These are phyloP conservation scores for Hemileia vastatrix DNA, from an alignment of 1,284 basidiomycete species.

Conservation along the genomic window DNA sequence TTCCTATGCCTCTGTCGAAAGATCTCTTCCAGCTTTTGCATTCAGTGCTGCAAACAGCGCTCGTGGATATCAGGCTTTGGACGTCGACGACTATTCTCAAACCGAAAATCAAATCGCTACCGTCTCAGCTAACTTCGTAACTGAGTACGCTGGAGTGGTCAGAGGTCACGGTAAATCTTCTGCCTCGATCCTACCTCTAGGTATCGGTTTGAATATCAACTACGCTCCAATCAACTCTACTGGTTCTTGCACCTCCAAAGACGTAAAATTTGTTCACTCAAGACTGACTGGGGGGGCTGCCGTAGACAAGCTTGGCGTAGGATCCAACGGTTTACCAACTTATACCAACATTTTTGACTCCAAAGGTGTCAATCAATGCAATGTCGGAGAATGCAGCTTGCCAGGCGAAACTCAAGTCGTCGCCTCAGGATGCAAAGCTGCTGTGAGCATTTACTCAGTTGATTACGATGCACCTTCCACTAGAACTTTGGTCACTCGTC, in stretches of 20 bases:
- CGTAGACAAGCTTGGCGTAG: conserved; percentile 31
- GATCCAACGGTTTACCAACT: conserved; percentile 31
- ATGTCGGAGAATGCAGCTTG: conserved; percentile 31
- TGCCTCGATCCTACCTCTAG: conserved; percentile 30
- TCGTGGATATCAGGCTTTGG: conserved; percentile 28
- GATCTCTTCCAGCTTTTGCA: conserved; percentile 33
- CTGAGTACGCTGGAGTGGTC: conserved; percentile 25
- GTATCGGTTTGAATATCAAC: conserved; percentile 35
- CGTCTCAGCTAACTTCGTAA: conserved; percentile 34
- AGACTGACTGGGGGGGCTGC: conserved; percentile 34
- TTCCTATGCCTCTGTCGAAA: conserved; percentile 30
- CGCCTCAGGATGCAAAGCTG: conserved; percentile 28
- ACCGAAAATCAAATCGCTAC: conserved; percentile 31
- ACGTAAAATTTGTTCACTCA: conserved; percentile 24
- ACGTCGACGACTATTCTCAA: conserved; percentile 29
- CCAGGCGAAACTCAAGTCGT: conserved; percentile 36
- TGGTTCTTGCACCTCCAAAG: conserved; percentile 23
- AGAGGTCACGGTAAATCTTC: conserved; percentile 18
- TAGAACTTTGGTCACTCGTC: not conserved
- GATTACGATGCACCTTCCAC: conserved; percentile 36
- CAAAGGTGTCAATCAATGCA: conserved; percentile 34
- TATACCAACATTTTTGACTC: conserved; percentile 28
- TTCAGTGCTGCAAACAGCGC: conserved; percentile 31
- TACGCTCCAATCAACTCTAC: conserved; percentile 29
- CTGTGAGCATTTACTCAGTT: conserved; percentile 31